Base-by-base conservation (phyloP, 2,329 filamentous ascomycete species). In the Sclerotinia subarctica region DNA sequence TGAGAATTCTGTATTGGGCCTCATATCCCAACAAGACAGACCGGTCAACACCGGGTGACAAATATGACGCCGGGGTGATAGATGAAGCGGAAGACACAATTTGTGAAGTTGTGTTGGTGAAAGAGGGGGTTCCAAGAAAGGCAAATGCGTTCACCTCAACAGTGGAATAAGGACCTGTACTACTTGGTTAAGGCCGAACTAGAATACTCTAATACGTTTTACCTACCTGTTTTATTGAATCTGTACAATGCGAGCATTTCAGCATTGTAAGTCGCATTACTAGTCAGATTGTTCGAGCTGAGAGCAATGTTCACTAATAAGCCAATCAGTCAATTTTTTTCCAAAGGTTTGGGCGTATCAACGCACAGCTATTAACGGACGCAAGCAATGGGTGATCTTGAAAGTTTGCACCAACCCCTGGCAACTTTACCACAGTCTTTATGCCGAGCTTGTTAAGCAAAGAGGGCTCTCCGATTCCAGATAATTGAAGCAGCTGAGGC, bases 361-460 rank as follows among this genome's bases (percentile, higher is more conserved):
- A 64, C 35, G 21, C 38, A 67, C 58, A 47, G 21, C 2, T 46
- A 35, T 7, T 63, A 10, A 5, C 69, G 19, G 72, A 71, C 32
- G 70, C 68, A 21, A 66, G 42, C n/a, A 38, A 59, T 3, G 78
- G 72, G 49, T 80, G 78, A 66, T 86, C 84, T 68, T 81, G 80
- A 69, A 86, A 79, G 67, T 83, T 82, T 71, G 84, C 78, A 5
- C 84, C 85, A 2, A 86, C 85, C 1, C 83, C 82, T 0, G 81
- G 81, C 3, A 83, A 78, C 46, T 79, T 78, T 5, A 85, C 70
- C 1, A 83, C 72, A 0, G 78, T 74, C 4, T 47, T 17, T 52
- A 86, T 85, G 26, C 80, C 76, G 60, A 82, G 79, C n/a, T 76
- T 74, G 7, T 78, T 67, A 3, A 86, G 78, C 54, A 84, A 78